Percentiles rank a stretch among this genome's conserved stretches.
These are phyloP conservation scores for Trichoderma sp. DNA, from an alignment of 2,329 filamentous ascomycete species.

Conservation along the genomic window DNA sequence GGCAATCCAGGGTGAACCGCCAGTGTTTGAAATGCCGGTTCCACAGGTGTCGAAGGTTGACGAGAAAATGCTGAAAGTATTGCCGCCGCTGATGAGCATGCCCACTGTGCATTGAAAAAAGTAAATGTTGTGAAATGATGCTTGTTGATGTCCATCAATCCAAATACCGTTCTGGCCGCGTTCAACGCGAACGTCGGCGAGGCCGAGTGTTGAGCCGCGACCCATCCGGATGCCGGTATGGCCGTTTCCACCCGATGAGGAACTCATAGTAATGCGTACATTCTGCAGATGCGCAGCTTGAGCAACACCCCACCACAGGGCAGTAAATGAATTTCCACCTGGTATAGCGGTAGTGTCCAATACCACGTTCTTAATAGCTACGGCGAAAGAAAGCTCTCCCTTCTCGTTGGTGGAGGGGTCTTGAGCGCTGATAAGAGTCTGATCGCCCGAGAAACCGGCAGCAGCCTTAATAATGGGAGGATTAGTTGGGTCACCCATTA, in stretches of 20 bases:
- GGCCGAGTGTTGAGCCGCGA: conserved; percentile 43
- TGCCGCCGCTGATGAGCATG: conserved; percentile 34
- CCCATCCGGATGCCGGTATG: conserved; percentile 45
- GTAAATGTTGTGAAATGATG: conserved; percentile 46
- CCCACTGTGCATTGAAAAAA: conserved; percentile 45
- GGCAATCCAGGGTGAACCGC: conserved; percentile 42
- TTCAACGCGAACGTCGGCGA: conserved; percentile 45
- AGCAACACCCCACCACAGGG: conserved; percentile 48
- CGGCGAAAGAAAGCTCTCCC: conserved; percentile 46
- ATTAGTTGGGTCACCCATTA: conserved; percentile 49
- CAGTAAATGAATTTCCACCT: conserved; percentile 39
- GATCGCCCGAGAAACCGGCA: conserved; percentile 36
- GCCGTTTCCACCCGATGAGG: conserved; percentile 37
- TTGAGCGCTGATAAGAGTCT: conserved; percentile 38
- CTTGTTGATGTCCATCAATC: conserved; percentile 47
- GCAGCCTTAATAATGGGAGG: conserved; percentile 46
- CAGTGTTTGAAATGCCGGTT: conserved; percentile 40
- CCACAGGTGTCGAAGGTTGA: conserved; percentile 45
- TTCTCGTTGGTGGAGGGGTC: conserved; percentile 37
- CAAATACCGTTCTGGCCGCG: conserved; percentile 46
- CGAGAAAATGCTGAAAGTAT: conserved; percentile 43
- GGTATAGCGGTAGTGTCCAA: conserved; percentile 44
- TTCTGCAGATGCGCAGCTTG: conserved; percentile 46
- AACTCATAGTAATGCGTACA: conserved; percentile 44
- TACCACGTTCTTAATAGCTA: conserved; percentile 46